Percentiles rank a stretch among this genome's conserved stretches.
Conservation (phyloP, 306 rosid genomes). For the Chamaecrista fasciculata region DNA sequence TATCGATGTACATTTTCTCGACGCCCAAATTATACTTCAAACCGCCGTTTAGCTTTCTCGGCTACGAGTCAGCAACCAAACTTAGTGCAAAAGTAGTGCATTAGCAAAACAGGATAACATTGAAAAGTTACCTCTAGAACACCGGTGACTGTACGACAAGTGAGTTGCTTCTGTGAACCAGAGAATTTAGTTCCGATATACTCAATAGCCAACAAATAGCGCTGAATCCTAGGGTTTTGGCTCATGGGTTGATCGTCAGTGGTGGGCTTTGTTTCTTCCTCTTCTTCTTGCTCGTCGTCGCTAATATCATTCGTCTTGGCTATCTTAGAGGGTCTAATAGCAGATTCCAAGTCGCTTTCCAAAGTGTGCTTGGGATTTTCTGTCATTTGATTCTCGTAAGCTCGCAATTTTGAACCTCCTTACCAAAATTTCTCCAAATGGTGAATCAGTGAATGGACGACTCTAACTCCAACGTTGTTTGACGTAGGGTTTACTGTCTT, state of each 20-base stretch:
- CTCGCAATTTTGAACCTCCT: background rate
- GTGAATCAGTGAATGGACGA: too few species aligned
- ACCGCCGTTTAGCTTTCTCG: background rate
- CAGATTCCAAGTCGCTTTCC: conserved; percentile 33
- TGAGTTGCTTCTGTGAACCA: conserved; percentile 88
- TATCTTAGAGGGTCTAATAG: conserved; percentile 52
- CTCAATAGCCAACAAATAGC: conserved; percentile 80
- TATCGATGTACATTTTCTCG: background rate
- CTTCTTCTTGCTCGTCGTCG: conserved; percentile 26
- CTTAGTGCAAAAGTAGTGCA: background rate
- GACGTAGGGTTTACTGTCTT: too few species aligned
- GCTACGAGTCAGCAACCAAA: background rate
- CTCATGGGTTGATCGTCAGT: conserved; percentile 35
- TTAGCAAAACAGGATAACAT: background rate
- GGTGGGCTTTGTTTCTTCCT: background rate
- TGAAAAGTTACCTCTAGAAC: conserved; percentile 58
- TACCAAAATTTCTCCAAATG: too few species aligned
- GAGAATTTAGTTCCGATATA: conserved; percentile 84
- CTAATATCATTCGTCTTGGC: conserved; percentile 40
- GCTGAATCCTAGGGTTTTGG: conserved; percentile 53
- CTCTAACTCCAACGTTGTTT: background rate
- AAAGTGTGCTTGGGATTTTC: conserved; percentile 45
- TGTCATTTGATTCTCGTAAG: conserved; percentile 37
- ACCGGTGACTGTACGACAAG: conserved; percentile 77
- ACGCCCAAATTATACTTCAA: background rate